Base-by-base conservation (phyloP, 495 filamentous ascomycete species). In the Aspergillus haitiensis region DNA sequence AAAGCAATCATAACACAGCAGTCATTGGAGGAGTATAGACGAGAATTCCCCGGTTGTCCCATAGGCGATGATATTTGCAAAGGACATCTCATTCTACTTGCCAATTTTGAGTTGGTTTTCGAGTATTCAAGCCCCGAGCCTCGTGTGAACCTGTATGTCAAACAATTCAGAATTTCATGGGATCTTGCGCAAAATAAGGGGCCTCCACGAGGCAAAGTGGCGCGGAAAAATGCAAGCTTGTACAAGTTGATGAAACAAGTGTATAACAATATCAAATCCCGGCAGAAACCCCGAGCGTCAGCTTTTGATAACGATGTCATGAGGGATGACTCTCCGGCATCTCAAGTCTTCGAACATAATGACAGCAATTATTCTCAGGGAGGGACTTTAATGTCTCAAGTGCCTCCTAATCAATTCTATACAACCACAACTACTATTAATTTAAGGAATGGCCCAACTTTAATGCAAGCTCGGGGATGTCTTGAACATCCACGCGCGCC, bases 21-120 rank as follows among this genome's bases (percentile, higher is more conserved):
- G 21, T 67, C 65, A 13, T 31, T 67, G 11, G 50, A 68, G 54
- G n/a, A 61, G 15, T 64, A 70, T 52, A 21, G 62, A 42, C 35
- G 36, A 12, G 33, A 50, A 33, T 52, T 45, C 9, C 58, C 65
- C 5, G 48, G 60, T 15, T 42, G 54, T 15, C 48, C 64, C 1
- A 51, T 69, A 12, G 58, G 67, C 7, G 68, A 64, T n/a, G 51
- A 66, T 7, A 59, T 62, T 13, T 65, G 66, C n/a, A 59, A 60
- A 35, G 75, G 71, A 4, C 68, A 68, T 8, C 46, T 60, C 1
- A 67, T 81, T 16, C 67, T 75, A 50, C 55, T 82, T 40, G 44
- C 65, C 1, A 70, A 74, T 42, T 78, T 78, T 54, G 71, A 74
- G 47, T 52, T 82, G 13, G 68, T 79, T 33, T 62, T 76, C 39